Conservation (phyloP, 352 stramenopile genomes). For the Pythium aquatile region DNA sequence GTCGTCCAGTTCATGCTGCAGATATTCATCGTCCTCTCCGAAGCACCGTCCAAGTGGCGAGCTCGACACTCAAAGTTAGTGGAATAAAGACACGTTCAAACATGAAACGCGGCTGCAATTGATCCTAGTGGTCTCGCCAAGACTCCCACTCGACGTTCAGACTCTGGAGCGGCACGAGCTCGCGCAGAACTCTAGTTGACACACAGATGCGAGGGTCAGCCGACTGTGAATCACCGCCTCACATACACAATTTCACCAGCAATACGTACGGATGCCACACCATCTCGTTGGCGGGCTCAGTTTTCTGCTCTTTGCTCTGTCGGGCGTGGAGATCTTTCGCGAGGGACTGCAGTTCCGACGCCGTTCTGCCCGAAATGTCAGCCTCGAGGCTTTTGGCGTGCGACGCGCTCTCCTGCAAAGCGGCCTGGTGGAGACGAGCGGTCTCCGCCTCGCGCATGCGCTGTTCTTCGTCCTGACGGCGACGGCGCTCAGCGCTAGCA, state of each 20-base stretch:
- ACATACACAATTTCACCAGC: neutral
- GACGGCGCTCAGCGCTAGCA: conserved; percentile 47
- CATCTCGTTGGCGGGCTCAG: conserved; percentile 67
- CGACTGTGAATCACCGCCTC: neutral
- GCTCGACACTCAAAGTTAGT: neutral
- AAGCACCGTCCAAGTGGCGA: neutral
- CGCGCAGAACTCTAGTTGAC: conserved; percentile 52
- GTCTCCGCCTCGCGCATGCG: conserved; percentile 69
- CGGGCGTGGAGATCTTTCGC: conserved; percentile 58
- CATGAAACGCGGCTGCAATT: neutral
- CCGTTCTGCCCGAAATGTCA: conserved; percentile 47
- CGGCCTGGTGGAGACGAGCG: conserved; percentile 61
- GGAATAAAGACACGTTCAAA: conserved; percentile 2
- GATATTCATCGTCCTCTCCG: conserved; percentile 10
- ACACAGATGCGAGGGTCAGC: neutral
- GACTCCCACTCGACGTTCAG: conserved; percentile 81
- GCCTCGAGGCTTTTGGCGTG: conserved; percentile 74
- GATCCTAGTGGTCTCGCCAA: conserved; percentile 70
- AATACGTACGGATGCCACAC: conserved; percentile 83
- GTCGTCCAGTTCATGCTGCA: conserved; percentile 46
- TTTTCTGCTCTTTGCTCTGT: conserved; percentile 55
- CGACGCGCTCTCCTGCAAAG: conserved; percentile 66
- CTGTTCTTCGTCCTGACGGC: conserved; percentile 61
- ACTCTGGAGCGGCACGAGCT: conserved; percentile 75
- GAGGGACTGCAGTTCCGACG: conserved; percentile 54